Evolutionary conservation across 805 yeast species (phyloP), one percentile per base, ranked within the genome.

Genomic region (Metschnikowia anglica): DNA sequence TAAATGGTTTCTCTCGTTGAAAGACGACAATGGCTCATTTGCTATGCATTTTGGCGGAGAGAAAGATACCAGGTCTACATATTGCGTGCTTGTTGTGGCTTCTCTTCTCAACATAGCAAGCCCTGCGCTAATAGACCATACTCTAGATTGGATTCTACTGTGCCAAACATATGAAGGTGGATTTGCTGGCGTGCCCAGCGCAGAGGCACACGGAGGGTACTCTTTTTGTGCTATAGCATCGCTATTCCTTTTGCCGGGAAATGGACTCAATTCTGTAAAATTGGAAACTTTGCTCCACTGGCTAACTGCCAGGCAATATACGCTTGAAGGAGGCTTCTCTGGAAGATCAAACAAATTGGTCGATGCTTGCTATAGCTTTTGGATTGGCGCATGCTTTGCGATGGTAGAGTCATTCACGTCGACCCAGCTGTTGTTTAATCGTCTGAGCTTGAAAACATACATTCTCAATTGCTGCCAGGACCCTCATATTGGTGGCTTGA

Each of bases 131-230:
- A 49, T 65, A 0, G 66, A 64, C 12, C 78, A 77, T 4, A 73
- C 80, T 0, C 67, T 70, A 2, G 76, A 74, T 11, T 91, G 89
- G 82, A 52, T 93, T 11, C 53, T 64, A 0, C 51, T 59, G 10
- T 88, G 97, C 54, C 99, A 93, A 62, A 86, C 91, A 0, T 90
- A 76, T 59, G 99, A 95, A 65, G 99, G 99, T 18, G 99, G 99
- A 0, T 86, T 91, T 65, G 88, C 90, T 1, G 96, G 95, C 1
- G 71, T 73, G 16, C 93, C 95, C 0, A 61, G 60, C 15, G 72
- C 75, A 4, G 99, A 93, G 62, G 97, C 98, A 0, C 99, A 93
- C 60, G 99, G 97, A 2, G 99, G 99, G 0, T 95, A 93, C 60
- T 80, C 98, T 0, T 93, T 79, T 61, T 93, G 99, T 68, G 95